Evolutionary conservation across 352 stramenopile species (phyloP).

Genomic region (Phytophthora europaea): DNA sequence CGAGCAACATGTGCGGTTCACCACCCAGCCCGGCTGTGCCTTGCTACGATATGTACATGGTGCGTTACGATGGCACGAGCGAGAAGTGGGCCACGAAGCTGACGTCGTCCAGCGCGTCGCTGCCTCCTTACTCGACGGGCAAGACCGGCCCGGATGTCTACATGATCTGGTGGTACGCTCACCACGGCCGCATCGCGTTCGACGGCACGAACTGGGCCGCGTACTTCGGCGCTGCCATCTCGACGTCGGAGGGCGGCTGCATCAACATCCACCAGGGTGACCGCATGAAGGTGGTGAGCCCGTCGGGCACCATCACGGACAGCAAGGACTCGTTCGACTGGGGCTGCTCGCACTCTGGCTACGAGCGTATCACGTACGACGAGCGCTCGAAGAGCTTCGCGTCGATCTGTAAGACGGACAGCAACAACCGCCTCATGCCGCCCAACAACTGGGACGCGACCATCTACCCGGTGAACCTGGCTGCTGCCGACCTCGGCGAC

Average conservation of each 20-base stretch:
- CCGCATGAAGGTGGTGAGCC: conserved; percentile 61
- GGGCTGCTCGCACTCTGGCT: conserved; percentile 42
- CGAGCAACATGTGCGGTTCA: conserved; percentile 32
- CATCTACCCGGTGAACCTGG: conserved; percentile 61
- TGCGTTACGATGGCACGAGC: conserved; percentile 51
- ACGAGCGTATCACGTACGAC: conserved; percentile 39
- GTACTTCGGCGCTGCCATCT: conserved; percentile 59
- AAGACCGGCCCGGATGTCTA: conserved; percentile 50
- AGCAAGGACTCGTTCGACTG: conserved; percentile 50
- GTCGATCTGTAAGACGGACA: conserved; percentile 65
- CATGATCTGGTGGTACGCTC: conserved; percentile 74
- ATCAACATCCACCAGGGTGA: conserved; percentile 75
- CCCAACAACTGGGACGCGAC: conserved; percentile 51
- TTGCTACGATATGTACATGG: no score
- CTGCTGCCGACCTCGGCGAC: conserved; percentile 53
- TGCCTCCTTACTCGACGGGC: conserved; percentile 57
- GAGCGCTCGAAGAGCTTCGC: conserved; percentile 47
- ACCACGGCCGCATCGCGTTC: conserved; percentile 61
- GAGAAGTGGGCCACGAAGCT: conserved; percentile 66
- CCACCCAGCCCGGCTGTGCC: no score
- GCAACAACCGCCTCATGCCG: conserved; percentile 72
- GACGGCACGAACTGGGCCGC: conserved; percentile 63
- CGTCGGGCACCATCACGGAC: conserved; percentile 39
- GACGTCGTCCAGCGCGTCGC: conserved; percentile 49
- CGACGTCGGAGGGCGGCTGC: conserved; percentile 51